Evolutionary conservation across 2,329 filamentous ascomycete species (phyloP).

Genomic region (Fusarium metavorans): DNA sequence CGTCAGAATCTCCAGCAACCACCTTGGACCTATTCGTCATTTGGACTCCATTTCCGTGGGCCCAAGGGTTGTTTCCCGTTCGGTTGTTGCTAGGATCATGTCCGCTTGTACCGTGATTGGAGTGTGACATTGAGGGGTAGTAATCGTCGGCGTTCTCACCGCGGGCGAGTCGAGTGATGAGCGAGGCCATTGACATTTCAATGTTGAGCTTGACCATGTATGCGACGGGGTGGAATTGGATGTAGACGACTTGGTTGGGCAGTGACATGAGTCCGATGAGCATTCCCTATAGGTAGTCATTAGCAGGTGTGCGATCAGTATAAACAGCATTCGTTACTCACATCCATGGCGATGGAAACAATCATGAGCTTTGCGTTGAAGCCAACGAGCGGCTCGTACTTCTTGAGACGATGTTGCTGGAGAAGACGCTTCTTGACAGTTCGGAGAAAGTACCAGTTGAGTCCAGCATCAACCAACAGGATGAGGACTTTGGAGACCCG

Average conservation of each 20-base stretch:
- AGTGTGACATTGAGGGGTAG: slow-evolving; percentile 36
- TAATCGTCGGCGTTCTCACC: slow-evolving; percentile 31
- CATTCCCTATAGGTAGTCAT: slow-evolving; percentile 6
- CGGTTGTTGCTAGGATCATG: slow-evolving; percentile 4
- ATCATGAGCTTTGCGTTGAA: slow-evolving; percentile 64
- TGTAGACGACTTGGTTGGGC: slow-evolving; percentile 52
- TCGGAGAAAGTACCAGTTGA: slow-evolving; percentile 66
- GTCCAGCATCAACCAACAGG: slow-evolving; percentile 59
- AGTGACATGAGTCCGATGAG: slow-evolving; percentile 52
- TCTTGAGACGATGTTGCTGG: slow-evolving; percentile 59
- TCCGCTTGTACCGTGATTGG: slow-evolving; percentile 16
- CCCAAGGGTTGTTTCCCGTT: slow-evolving; percentile 29
- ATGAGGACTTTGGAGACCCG: slow-evolving; percentile 65
- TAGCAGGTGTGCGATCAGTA: fast-evolving
- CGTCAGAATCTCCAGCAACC: slow-evolving; percentile 37
- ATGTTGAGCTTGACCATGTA: slow-evolving; percentile 67
- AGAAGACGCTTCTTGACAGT: slow-evolving; percentile 61
- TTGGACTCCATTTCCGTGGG: slow-evolving; percentile 18
- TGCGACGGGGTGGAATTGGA: slow-evolving; percentile 64
- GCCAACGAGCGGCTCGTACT: slow-evolving; percentile 61
- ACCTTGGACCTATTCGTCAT: slow-evolving; percentile 36
- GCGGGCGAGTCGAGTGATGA: slow-evolving; percentile 57
- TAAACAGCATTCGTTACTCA: slow-evolving; percentile 30
- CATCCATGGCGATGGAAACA: slow-evolving; percentile 63
- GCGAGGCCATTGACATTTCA: slow-evolving; percentile 65